Base-by-base conservation (phyloP, 305 asterid species). In the Rubia tinctorum region DNA sequence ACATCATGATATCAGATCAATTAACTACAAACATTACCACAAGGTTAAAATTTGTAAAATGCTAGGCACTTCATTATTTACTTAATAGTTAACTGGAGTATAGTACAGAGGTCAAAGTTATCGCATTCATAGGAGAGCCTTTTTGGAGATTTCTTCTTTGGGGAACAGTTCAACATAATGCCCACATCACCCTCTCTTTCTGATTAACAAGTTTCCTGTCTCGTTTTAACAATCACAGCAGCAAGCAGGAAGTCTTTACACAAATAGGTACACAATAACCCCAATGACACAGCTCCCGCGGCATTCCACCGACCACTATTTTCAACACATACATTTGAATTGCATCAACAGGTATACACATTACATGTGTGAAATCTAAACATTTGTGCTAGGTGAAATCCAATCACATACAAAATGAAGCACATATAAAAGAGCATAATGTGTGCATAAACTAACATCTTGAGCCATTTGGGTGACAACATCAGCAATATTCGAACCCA, bases 401-500 rank as follows among this genome's bases (percentile, higher is more conserved):
- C 4, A 8, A 45, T 68, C 20, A 10, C 44, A 40, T n/a, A 40
- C 51, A 17, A 14, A 69, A 18, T 30, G 34, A 18, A 44, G 13
- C 15, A 4, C 30, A 34, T n/a, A 40, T 4, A 39, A 51, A 63
- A 23, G 34, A 40, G 27, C 53, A 73, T 18, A 2, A 64, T 27
- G 71, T 37, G 27, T 27, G 47, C 47, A 64, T n/a, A 66, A 56
- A 83, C 97, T 88, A 79, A 94, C 99, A 71, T 94, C 99, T 85
- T 90, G 99, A 75, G 97, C 98, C 88, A 94, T 86, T 82, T 91
- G 98, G 69, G 95, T 75, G 72, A 94, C 89, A 80, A 94, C 85
- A 86, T 94, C 99, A 13, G 99, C 99, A 78, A 94, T 87, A 85
- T 87, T 86, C 27, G 99, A 94, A 74, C 97, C 97, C 25, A 90